Percentiles rank a stretch among this genome's conserved stretches.
These are phyloP conservation scores for Colletotrichum sp. DNA, from an alignment of 2,329 filamentous ascomycete species.

Conservation along the genomic window DNA sequence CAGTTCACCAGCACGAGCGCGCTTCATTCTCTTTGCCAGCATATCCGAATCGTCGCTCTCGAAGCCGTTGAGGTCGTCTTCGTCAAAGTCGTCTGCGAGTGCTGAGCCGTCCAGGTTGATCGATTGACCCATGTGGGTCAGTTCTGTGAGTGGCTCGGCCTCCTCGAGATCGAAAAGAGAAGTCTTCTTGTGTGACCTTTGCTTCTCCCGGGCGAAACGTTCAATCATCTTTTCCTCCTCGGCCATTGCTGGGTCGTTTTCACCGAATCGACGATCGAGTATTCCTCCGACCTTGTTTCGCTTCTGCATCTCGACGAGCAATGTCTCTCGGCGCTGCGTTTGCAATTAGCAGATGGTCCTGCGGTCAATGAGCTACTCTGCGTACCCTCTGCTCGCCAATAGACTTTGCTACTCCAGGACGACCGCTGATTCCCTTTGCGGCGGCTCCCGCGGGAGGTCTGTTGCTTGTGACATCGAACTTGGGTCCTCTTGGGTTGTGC, in stretches of 20 bases:
- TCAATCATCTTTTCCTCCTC: constrained; percentile 92
- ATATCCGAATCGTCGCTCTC: constrained; percentile 63
- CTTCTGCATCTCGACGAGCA: constrained; percentile 88
- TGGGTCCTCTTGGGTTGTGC: constrained; percentile 75
- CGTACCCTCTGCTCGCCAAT: constrained; percentile 81
- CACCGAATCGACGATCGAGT: constrained; percentile 91
- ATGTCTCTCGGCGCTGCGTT: constrained; percentile 73
- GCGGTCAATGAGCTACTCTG: constrained; percentile 27
- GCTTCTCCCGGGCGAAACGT: constrained; percentile 88
- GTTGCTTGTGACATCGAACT: constrained; percentile 83
- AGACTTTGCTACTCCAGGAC: constrained; percentile 85
- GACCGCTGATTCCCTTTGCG: constrained; percentile 67
- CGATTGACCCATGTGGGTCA: constrained; percentile 85
- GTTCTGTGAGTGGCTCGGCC: constrained; percentile 65
- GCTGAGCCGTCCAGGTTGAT: constrained; percentile 60
- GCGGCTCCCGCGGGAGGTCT: constrained; percentile 57
- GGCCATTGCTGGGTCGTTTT: constrained; percentile 92
- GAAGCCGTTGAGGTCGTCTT: constrained; percentile 70
- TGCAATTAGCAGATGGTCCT: background rate
- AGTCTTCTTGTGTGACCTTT: constrained; percentile 75
- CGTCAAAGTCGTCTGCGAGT: constrained; percentile 76
- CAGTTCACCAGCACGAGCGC: constrained; percentile 53
- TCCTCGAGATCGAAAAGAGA: constrained; percentile 92
- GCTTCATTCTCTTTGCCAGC: constrained; percentile 60
- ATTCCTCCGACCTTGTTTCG: constrained; percentile 93